phyloP scores from a whole-genome alignment of 1,284 basidiomycete genomes.

The Tylopilus orsonianus region DNA sequence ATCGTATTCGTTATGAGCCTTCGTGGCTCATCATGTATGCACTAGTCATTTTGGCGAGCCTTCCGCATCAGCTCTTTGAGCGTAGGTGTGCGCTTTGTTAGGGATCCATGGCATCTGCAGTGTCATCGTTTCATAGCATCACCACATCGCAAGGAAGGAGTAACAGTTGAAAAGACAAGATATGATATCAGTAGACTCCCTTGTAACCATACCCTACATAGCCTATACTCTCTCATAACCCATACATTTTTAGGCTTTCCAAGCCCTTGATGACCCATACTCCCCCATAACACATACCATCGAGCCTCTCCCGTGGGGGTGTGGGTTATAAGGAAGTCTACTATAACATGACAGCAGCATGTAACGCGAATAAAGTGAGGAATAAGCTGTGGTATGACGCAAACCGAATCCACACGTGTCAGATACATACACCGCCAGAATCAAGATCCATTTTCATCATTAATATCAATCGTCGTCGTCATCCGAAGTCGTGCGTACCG shows the following conservation, averaged over 20 bases:
- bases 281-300: too few relatives aligned
- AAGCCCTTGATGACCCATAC: too few relatives aligned
- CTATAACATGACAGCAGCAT: background rate
- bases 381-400: constrained; percentile 25
- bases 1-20: constrained; percentile 2
- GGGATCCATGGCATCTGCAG: background rate
- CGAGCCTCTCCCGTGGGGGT: too few relatives aligned
- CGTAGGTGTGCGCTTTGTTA: background rate
- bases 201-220: too few relatives aligned
- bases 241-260: too few relatives aligned
- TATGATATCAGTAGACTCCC: too few relatives aligned
- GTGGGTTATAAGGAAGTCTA: too few relatives aligned
- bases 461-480: constrained; percentile 17
- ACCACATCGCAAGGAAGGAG: background rate
- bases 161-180: background rate
- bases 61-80: background rate
- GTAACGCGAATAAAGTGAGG: constrained; percentile 25
- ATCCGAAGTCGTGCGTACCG: constrained; percentile 15
- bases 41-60: background rate
- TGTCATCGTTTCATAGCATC: background rate
- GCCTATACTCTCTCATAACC: too few relatives aligned
- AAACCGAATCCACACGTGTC: constrained; percentile 7
- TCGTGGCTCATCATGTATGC: too few relatives aligned
- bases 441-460: background rate
- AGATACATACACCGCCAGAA: background rate